phyloP scores from a whole-genome alignment of 2,329 filamentous ascomycete species.

The Pseudogymnoascus sp. region DNA sequence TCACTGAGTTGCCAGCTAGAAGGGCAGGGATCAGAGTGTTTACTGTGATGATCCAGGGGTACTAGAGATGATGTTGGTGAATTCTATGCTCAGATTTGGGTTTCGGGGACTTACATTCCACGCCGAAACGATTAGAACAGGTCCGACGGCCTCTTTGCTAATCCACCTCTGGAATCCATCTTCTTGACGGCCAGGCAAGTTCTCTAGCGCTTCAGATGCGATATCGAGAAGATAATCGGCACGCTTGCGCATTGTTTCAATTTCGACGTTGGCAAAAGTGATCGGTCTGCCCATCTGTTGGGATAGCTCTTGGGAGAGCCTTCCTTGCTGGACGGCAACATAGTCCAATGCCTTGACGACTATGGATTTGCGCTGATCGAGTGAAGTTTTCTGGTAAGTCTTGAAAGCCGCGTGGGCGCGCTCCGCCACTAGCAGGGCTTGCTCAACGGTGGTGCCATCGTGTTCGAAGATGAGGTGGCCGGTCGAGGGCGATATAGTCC shows the following conservation, averaged over 20 bases:
- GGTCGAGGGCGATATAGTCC: slow-evolving; percentile 82
- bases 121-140: slow-evolving; percentile 43
- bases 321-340: slow-evolving; percentile 27
- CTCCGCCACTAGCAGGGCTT: slow-evolving; percentile 64
- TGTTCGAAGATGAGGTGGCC: slow-evolving; percentile 77
- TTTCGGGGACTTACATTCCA: slow-evolving; percentile 47
- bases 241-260: slow-evolving; percentile 42
- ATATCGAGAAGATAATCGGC: slow-evolving; percentile 53
- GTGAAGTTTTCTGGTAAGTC: slow-evolving; percentile 37
- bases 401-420: slow-evolving; percentile 40
- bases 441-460: slow-evolving; percentile 61
- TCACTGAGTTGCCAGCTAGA: slow-evolving; percentile 46
- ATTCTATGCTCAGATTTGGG: not conserved
- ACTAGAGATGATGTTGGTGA: slow-evolving; percentile 37
- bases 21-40: slow-evolving; percentile 60
- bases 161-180: not conserved
- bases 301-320: slow-evolving; percentile 37
- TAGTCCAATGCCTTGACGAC: slow-evolving; percentile 26
- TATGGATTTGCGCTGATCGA: slow-evolving; percentile 35
- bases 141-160: slow-evolving; percentile 36
- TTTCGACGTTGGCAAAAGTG: slow-evolving; percentile 14
- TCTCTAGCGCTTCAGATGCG: slow-evolving; percentile 66
- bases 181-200: slow-evolving; percentile 50
- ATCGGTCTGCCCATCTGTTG: slow-evolving; percentile 45
- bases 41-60: slow-evolving; percentile 86